These are phyloP conservation scores for Fomitopsis pinicola DNA, from an alignment of 1,284 basidiomycete species.

Conservation along the genomic window DNA sequence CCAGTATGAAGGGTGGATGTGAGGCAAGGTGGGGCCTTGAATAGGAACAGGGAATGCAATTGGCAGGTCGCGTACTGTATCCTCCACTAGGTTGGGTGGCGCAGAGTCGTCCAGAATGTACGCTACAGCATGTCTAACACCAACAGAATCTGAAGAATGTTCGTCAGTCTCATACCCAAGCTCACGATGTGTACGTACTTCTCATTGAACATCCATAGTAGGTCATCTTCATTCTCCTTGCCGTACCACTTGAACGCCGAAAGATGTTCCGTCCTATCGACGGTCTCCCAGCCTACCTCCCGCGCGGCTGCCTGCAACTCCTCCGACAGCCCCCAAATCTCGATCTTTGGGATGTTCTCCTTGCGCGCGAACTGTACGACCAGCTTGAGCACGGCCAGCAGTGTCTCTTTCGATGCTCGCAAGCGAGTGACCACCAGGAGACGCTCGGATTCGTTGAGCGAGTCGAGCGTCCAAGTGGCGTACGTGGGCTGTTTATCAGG, in stretches of 20 bases:
- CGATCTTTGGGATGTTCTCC: slow-evolving; percentile 39
- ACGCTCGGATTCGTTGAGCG: slow-evolving; percentile 21
- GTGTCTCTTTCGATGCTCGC: slow-evolving; percentile 30
- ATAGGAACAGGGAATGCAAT: too few species aligned
- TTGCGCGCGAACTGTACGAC: slow-evolving; percentile 36
- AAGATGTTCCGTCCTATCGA: slow-evolving; percentile 42
- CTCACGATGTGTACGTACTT: slow-evolving; percentile 16
- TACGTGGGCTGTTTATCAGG: slow-evolving; percentile 23
- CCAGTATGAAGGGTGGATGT: not conserved
- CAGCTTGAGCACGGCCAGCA: slow-evolving; percentile 35
- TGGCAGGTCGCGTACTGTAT: too few species aligned
- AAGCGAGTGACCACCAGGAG: slow-evolving; percentile 51
- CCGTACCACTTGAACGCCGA: slow-evolving; percentile 59
- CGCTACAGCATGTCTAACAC: slow-evolving; percentile 5
- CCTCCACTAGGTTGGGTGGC: not conserved
- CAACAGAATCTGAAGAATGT: slow-evolving; percentile 11
- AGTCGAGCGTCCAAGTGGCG: slow-evolving; percentile 53
- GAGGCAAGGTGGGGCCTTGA: not conserved
- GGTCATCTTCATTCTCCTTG: slow-evolving; percentile 27
- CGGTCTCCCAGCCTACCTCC: slow-evolving; percentile 34
- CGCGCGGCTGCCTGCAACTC: slow-evolving; percentile 31
- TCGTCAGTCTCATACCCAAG: not conserved
- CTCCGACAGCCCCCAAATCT: slow-evolving; percentile 50
- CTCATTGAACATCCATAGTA: slow-evolving; percentile 56
- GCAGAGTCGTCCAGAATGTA: too few species aligned